phyloP scores from a whole-genome alignment of 2,329 filamentous ascomycete genomes.

The Botrytis fabae region DNA sequence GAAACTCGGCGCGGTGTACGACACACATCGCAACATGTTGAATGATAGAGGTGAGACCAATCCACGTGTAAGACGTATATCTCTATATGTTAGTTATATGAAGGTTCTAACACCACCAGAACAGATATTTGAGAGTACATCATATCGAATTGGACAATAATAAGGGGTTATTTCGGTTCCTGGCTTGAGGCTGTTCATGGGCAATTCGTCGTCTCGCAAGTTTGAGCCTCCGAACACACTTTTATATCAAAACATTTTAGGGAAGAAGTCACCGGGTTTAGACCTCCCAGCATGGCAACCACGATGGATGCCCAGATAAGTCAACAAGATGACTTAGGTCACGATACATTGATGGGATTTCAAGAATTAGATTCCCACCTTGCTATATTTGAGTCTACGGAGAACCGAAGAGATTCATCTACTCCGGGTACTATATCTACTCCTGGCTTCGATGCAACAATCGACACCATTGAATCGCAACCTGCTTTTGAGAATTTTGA shows the following conservation, averaged over 20 bases:
- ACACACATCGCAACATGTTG: constrained; percentile 33
- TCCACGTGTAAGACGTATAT: constrained; percentile 40
- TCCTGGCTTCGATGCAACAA: constrained; percentile 33
- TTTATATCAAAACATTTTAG: constrained; percentile 40
- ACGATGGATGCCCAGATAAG: constrained; percentile 41
- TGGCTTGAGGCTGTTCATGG: constrained; percentile 37
- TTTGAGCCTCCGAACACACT: constrained; percentile 31
- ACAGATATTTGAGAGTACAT: constrained; percentile 27
- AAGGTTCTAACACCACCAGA: constrained; percentile 30
- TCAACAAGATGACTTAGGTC: constrained; percentile 34
- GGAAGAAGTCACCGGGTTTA: constrained; percentile 41
- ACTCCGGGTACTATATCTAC: constrained; percentile 38
- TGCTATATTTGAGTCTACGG: constrained; percentile 40
- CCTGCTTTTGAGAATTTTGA: constrained; percentile 29
- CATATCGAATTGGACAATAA: constrained; percentile 22
- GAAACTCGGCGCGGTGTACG: constrained; percentile 21
- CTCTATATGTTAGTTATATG: constrained; percentile 30
- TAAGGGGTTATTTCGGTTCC: constrained; percentile 25
- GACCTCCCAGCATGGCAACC: constrained; percentile 41
- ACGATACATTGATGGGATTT: constrained; percentile 42
- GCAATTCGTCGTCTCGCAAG: constrained; percentile 36
- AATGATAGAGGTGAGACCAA: constrained; percentile 39
- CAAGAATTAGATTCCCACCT: constrained; percentile 44
- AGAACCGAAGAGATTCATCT: constrained; percentile 35
- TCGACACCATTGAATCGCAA: constrained; percentile 28